Percentiles rank a stretch among this genome's conserved stretches.
phyloP scores from a whole-genome alignment of 2,329 filamentous ascomycete species.

The Coniochaeta prunicola region DNA sequence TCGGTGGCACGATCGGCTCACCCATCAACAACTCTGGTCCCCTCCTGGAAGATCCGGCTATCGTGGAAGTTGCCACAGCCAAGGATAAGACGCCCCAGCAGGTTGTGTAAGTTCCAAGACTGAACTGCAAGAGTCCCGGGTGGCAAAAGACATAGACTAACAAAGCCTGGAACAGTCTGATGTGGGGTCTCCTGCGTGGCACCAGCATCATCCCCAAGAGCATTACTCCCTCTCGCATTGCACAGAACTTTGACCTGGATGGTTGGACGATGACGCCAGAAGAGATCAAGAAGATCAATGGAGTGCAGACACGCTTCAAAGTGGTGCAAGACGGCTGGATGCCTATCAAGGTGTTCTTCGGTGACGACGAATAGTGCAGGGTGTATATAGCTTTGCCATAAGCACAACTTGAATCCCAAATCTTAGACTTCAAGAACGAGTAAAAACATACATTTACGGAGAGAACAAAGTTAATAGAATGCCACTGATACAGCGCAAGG shows the following conservation, averaged over 20 bases:
- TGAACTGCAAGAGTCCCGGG: not conserved
- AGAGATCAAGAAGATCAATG: conserved; percentile 62
- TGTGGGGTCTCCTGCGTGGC: conserved; percentile 39
- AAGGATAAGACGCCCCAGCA: conserved; percentile 53
- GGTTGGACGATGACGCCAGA: conserved; percentile 67
- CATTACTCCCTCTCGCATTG: conserved; percentile 65
- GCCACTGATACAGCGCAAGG: not conserved
- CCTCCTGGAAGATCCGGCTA: conserved; percentile 30
- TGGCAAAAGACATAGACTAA: not conserved
- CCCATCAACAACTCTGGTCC: conserved; percentile 40
- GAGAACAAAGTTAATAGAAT: not conserved
- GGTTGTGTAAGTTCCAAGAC: conserved; percentile 22
- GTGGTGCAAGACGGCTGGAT: conserved; percentile 69
- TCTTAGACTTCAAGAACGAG: too few relatives aligned
- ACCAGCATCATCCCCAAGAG: conserved; percentile 45
- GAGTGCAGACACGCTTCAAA: conserved; percentile 71
- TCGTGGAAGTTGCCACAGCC: conserved; percentile 32
- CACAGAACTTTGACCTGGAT: conserved; percentile 68
- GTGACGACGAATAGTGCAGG: conserved; percentile 61
- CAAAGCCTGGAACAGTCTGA: conserved; percentile 18
- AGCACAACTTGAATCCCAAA: too few relatives aligned
- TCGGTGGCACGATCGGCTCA: conserved; percentile 24
- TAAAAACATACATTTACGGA: not conserved
- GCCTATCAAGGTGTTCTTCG: conserved; percentile 74
- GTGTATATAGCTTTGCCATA: not conserved